These are phyloP conservation scores for Tremella fuciformis DNA, from an alignment of 768 basidiomycete genomes.

Conservation along the genomic window DNA sequence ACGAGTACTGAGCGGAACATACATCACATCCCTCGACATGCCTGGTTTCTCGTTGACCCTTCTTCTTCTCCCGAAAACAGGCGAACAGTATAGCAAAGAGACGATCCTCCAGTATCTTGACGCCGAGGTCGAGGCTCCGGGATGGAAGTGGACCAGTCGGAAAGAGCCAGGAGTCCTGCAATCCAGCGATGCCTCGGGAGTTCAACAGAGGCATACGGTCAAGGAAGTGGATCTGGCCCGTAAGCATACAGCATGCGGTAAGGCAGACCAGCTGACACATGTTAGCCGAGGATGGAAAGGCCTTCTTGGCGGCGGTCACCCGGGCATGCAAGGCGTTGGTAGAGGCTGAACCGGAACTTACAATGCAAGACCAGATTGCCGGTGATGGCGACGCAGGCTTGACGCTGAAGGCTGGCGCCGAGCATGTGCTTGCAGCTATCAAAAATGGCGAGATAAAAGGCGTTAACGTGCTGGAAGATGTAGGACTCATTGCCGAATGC, in stretches of 20 bases:
- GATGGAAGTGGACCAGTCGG: constrained; percentile 75
- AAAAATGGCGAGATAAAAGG: constrained; percentile 61
- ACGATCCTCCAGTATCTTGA: constrained; percentile 52
- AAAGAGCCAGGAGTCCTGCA: constrained; percentile 34
- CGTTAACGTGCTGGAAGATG: constrained; percentile 62
- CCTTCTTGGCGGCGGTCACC: constrained; percentile 34
- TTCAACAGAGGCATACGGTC: constrained; percentile 8
- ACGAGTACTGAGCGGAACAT: constrained; percentile 72
- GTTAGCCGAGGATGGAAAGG: constrained; percentile 29
- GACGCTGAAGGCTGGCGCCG: constrained; percentile 64
- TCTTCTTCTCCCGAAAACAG: constrained; percentile 58
- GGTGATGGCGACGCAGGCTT: constrained; percentile 80
- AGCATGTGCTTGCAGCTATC: constrained; percentile 62
- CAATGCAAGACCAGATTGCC: constrained; percentile 81
- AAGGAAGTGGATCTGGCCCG: constrained; percentile 40
- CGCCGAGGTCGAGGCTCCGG: constrained; percentile 60
- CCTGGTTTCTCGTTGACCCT: constrained; percentile 57
- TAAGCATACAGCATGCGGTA: constrained; percentile 15
- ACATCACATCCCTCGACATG: constrained; percentile 63
- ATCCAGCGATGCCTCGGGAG: constrained; percentile 23
- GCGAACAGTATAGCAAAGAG: constrained; percentile 37
- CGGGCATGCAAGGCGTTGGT: constrained; percentile 56
- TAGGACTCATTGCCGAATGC: constrained; percentile 68
- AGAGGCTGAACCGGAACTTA: constrained; percentile 81
- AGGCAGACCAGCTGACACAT: not conserved